These are phyloP conservation scores for Agarophyton chilense DNA, from an alignment of 23 red algal genomes.

Conservation along the genomic window DNA sequence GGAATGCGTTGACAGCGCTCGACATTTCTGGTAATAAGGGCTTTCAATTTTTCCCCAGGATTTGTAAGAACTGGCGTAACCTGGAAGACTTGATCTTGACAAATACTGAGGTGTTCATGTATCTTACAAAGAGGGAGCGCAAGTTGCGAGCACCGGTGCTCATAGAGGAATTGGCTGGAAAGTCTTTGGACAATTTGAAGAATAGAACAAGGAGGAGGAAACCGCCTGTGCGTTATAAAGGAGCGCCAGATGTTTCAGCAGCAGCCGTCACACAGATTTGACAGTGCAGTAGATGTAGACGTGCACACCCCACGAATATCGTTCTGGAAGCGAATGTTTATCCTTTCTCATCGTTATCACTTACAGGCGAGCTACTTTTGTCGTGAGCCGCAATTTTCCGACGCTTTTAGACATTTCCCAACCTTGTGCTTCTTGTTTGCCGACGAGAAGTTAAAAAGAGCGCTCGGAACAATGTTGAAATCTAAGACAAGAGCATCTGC, in stretches of 20 bases:
- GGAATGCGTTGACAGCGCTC: neutral
- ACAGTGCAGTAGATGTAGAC: neutral
- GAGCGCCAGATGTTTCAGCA: neutral
- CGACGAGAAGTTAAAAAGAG: too few relatives aligned
- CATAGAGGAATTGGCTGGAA: neutral
- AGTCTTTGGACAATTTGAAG: neutral
- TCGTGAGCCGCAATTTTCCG: too few relatives aligned
- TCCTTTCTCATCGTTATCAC: too few relatives aligned
- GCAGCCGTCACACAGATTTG: neutral
- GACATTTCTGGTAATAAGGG: conserved; percentile 24
- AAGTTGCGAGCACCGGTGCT: neutral
- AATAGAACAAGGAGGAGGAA: neutral
- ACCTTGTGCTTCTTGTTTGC: too few relatives aligned
- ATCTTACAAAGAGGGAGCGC: conserved; percentile 1
- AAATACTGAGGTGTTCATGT: neutral
- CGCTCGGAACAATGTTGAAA: too few relatives aligned
- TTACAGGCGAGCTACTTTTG: too few relatives aligned
- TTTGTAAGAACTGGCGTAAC: neutral
- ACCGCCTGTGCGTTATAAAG: neutral
- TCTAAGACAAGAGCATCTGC: too few relatives aligned
- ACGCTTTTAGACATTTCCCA: too few relatives aligned
- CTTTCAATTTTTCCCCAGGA: conserved; percentile 5
- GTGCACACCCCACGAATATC: too few relatives aligned
- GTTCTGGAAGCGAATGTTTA: too few relatives aligned
- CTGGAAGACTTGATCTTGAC: conserved; percentile 1